phyloP scores from a whole-genome alignment of 2,329 filamentous ascomycete species.

The Ceratocystis diversiconidia region DNA sequence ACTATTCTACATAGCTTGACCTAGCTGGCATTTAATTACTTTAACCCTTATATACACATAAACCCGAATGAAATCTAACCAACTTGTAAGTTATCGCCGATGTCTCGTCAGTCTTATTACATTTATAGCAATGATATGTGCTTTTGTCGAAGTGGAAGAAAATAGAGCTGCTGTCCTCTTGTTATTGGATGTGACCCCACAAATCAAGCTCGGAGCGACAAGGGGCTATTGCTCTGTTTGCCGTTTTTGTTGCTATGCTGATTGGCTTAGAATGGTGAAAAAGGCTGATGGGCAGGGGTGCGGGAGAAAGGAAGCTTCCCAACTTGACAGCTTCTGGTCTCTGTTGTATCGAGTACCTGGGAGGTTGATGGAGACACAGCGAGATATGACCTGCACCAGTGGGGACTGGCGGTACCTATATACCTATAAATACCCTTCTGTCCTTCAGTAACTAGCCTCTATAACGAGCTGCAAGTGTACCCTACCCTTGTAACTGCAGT shows the following conservation, averaged over 20 bases:
- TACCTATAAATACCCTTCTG: too few species aligned
- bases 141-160: not conserved
- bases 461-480: not conserved
- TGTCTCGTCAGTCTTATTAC: too few species aligned
- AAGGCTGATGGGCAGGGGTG: not conserved
- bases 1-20: too few species aligned
- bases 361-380: not conserved
- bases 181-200: not conserved
- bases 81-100: too few species aligned
- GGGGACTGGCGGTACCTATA: too few species aligned
- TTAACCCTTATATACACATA: too few species aligned
- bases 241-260: not conserved
- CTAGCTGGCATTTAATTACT: too few species aligned
- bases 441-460: not conserved
- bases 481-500: not conserved
- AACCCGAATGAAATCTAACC: too few species aligned
- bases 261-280: not conserved
- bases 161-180: not conserved
- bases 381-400: too few species aligned
- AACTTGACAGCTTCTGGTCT: not conserved
- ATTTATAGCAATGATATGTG: too few species aligned
- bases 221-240: not conserved
- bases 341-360: too few species aligned
- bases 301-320: constrained; percentile 4
- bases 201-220: not conserved